These are phyloP conservation scores for Fonsecaea pugnacius DNA, from an alignment of 2,329 filamentous ascomycete species.

Conservation along the genomic window DNA sequence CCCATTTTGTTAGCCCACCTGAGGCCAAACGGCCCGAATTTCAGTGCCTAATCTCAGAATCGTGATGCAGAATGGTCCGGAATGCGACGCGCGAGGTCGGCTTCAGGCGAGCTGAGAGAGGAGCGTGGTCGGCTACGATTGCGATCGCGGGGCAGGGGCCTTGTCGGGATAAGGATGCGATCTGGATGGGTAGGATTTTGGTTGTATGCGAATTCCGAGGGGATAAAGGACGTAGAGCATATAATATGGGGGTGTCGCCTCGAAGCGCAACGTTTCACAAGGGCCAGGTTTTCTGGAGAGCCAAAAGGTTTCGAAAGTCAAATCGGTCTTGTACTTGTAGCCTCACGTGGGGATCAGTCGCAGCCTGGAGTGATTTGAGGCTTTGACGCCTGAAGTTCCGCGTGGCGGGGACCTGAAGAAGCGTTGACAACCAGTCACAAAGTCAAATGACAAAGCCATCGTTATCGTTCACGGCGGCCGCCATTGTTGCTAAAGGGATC, in stretches of 20 bases:
- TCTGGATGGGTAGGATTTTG: neutral
- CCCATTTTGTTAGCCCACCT: constrained; percentile 31
- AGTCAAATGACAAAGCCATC: constrained; percentile 19
- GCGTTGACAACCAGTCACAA: neutral
- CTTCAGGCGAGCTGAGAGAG: constrained; percentile 10
- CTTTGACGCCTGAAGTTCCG: constrained; percentile 16
- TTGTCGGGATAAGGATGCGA: neutral
- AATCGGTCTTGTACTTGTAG: constrained; percentile 11
- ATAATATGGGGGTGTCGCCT: neutral
- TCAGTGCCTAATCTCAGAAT: constrained; percentile 14
- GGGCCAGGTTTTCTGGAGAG: neutral
- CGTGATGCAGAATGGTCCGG: constrained; percentile 1
- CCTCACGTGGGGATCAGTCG: constrained; percentile 7
- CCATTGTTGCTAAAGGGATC: neutral
- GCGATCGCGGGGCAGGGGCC: constrained; percentile 15
- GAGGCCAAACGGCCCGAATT: constrained; percentile 27
- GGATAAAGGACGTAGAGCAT: neutral
- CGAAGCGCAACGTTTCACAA: constrained; percentile 5
- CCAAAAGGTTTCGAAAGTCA: constrained; percentile 1
- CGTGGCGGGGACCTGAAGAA: constrained; percentile 13
- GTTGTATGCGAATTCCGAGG: neutral
- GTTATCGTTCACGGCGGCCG: neutral
- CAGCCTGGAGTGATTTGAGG: constrained; percentile 3
- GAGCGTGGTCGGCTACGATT: constrained; percentile 6
- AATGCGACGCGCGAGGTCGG: constrained; percentile 13